Base-by-base conservation (phyloP, 257 asterid genomes). In the Lycium barbarum region DNA sequence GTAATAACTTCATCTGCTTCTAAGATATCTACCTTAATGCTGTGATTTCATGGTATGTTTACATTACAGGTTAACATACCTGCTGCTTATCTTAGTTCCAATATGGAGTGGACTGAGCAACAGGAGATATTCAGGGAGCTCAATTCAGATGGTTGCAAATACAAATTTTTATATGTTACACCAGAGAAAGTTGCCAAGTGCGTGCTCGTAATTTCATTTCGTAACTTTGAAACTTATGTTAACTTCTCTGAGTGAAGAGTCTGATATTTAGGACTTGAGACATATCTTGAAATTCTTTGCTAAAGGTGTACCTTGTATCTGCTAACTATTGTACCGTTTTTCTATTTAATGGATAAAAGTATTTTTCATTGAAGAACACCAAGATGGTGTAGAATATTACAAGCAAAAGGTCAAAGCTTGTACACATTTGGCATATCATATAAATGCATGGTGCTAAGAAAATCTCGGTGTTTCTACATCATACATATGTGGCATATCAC, bases 161-260 rank as follows among this genome's bases (percentile, higher is more conserved):
- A 95, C 96, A 93, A 93, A 90, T 92, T 97, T 86, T 89, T 97
- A 73, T 97, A 94, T 90, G 98, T 97, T 89, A 97, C 99, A 86
- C 98, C 98, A 36, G 98, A 97, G 91, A 97, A 97, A 89, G 94
- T 97, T 79, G 98, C 99, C 55, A 97, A 87, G 99, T 95, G 87
- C 83, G 98, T 93, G 58, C 58, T 78, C n/a, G 38, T 81, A 26
- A 51, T 80, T 51, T 36, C 79, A 82, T 83, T 40, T 68, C 17
- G 55, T 85, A 78, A 53, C 49, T 26, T 78, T 78, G 82, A 78
- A 78, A 72, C 36, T 72, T n/a, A 10, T 72, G 58, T 26, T n/a
- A 72, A 72, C 80, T 72, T 72, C 38, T 72, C 80, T 72, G 38
- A 18, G 5, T 72, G 58, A 72, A 43, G 80, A n/a, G 58, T 72